These are phyloP conservation scores for Apiotrichum brassicae DNA, from an alignment of 1,284 basidiomycete genomes.

Conservation along the genomic window DNA sequence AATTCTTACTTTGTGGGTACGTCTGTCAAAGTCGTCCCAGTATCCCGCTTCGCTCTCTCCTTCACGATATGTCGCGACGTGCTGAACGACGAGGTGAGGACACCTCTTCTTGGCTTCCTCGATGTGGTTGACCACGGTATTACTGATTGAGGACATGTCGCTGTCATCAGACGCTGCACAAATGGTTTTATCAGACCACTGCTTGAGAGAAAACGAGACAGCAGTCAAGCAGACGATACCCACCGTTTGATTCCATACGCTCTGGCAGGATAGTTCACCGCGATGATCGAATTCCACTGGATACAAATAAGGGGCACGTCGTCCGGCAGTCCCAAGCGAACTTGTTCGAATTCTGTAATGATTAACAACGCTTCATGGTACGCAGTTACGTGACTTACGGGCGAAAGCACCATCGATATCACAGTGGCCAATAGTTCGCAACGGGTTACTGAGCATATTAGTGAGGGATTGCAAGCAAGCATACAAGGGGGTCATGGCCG, in stretches of 20 bases:
- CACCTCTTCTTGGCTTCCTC: slow-evolving; percentile 78
- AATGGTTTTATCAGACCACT: too few relatives aligned
- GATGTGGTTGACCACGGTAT: slow-evolving; percentile 30
- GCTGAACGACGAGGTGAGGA: slow-evolving; percentile 74
- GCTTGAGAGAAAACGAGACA: too few relatives aligned
- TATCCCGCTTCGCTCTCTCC: slow-evolving; percentile 84
- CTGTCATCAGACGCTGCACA: too few relatives aligned
- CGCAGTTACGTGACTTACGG: slow-evolving; percentile 18
- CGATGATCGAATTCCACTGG: slow-evolving; percentile 86
- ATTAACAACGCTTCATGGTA: too few relatives aligned
- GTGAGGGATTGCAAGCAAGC: not conserved
- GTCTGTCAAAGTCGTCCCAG: slow-evolving; percentile 74
- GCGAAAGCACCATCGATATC: slow-evolving; percentile 93
- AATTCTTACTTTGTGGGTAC: slow-evolving; percentile 78
- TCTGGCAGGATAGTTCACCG: slow-evolving; percentile 91
- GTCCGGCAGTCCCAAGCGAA: slow-evolving; percentile 64
- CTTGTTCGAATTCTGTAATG: slow-evolving; percentile 79
- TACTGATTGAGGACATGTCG: not conserved
- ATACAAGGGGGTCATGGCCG: slow-evolving; percentile 40
- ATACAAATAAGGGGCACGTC: slow-evolving; percentile 78
- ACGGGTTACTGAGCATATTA: slow-evolving; percentile 30
- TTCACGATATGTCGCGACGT: slow-evolving; percentile 85
- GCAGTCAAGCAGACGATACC: slow-evolving; percentile 2
- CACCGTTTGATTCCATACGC: slow-evolving; percentile 76
- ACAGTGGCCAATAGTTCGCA: slow-evolving; percentile 68